These are phyloP conservation scores for Cenchrus fungigraminus DNA, from an alignment of 176 grass and related monocot genomes.

Conservation along the genomic window DNA sequence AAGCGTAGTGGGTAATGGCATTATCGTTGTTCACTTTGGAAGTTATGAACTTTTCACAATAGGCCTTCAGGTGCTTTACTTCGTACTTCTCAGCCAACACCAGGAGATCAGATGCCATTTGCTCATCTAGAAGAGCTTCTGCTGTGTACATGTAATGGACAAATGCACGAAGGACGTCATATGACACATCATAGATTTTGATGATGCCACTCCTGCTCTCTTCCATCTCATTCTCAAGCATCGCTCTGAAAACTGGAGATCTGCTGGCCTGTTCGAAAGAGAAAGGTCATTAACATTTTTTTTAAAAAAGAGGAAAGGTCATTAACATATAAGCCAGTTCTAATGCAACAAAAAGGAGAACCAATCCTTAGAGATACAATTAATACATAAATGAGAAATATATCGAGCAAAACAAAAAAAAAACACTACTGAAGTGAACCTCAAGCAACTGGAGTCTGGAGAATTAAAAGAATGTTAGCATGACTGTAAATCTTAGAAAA, in stretches of 20 bases:
- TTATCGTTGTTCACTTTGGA: constrained; percentile 87
- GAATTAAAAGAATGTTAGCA: background rate
- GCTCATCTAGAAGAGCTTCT: constrained; percentile 74
- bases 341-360: background rate
- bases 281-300: background rate
- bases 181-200: constrained; percentile 79
- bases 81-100: constrained; percentile 93
- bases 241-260: constrained; percentile 94
- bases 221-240: constrained; percentile 98
- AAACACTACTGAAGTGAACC: background rate
- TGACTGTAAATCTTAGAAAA: background rate
- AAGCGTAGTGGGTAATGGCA: constrained; percentile 71
- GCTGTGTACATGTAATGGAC: constrained; percentile 84
- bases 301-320: background rate
- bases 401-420: background rate
- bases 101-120: constrained; percentile 77
- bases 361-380: background rate
- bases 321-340: background rate
- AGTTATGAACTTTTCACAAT: constrained; percentile 86
- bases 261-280: constrained; percentile 65
- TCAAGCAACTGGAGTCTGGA: background rate
- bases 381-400: background rate
- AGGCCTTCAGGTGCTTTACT: constrained; percentile 83
- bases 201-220: constrained; percentile 91
- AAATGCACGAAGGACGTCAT: constrained; percentile 78